Evolutionary conservation across 371 early-diverging fungal species (phyloP).

Genomic region (Apophysomyces trapeziformis): DNA sequence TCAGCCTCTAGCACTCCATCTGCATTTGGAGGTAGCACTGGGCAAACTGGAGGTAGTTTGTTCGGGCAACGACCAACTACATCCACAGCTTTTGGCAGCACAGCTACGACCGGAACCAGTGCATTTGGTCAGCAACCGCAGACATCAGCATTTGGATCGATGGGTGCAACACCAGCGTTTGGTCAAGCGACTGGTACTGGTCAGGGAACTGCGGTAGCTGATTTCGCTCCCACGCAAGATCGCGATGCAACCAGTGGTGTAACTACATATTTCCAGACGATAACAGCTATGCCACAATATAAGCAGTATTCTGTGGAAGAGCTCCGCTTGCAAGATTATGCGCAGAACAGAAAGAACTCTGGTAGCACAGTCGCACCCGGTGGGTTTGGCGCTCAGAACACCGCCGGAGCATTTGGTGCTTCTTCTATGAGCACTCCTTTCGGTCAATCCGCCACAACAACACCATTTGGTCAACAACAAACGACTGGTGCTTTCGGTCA

Average conservation of each 20-base stretch:
- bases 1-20: slow-evolving; percentile 42
- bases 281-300: slow-evolving; percentile 93
- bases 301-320: slow-evolving; percentile 88
- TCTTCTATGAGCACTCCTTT: slow-evolving; percentile 35
- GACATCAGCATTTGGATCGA: slow-evolving; percentile 38
- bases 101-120: slow-evolving; percentile 16
- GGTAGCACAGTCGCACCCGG: slow-evolving; percentile 32
- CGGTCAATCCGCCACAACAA: slow-evolving; percentile 32
- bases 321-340: slow-evolving; percentile 90
- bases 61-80: slow-evolving; percentile 44
- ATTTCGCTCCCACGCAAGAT: slow-evolving; percentile 71
- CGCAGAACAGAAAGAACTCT: slow-evolving; percentile 75
- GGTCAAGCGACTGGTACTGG: slow-evolving; percentile 56
- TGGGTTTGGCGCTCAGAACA: slow-evolving; percentile 44
- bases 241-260: slow-evolving; percentile 63
- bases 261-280: slow-evolving; percentile 73
- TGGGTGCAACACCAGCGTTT: slow-evolving; percentile 45
- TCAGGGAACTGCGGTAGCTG: slow-evolving; percentile 81
- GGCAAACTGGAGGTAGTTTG: slow-evolving; percentile 50
- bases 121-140: slow-evolving; percentile 20
- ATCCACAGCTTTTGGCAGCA: slow-evolving; percentile 28
- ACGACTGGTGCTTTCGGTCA: slow-evolving; percentile 38
- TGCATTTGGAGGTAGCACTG: slow-evolving; percentile 54
- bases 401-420: slow-evolving; percentile 49
- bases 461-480: slow-evolving; percentile 54